Evolutionary conservation across 1,139 yeast genomes (phyloP).

Genomic region (Taiozyma onychis): DNA sequence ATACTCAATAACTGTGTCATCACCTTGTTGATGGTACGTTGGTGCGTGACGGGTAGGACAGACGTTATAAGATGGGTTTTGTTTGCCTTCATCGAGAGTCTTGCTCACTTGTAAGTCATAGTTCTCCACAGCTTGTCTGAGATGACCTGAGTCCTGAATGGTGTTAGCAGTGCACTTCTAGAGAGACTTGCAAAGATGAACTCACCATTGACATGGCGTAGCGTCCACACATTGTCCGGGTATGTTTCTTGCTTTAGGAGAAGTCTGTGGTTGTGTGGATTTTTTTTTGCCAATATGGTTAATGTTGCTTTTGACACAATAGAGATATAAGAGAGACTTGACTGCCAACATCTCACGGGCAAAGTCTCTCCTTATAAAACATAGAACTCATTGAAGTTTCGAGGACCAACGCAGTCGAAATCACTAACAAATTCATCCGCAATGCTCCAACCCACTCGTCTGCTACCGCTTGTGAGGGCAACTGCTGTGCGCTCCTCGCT

Average conservation of each 20-base stretch:
- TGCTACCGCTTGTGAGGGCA: background rate
- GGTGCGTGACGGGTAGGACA: slow-evolving; percentile 48
- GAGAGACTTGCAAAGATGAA: background rate
- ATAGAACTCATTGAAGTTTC: background rate
- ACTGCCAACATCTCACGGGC: background rate
- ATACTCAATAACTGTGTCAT: slow-evolving; percentile 26
- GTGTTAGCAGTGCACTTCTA: background rate
- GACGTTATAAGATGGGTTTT: slow-evolving; percentile 36
- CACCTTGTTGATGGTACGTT: slow-evolving; percentile 27
- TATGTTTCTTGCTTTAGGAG: background rate
- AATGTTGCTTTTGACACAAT: background rate
- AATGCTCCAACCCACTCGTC: background rate
- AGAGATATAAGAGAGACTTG: background rate
- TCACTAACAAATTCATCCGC: background rate
- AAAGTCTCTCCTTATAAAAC: background rate
- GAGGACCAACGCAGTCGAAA: background rate
- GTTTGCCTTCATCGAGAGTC: slow-evolving; percentile 9
- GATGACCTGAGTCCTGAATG: slow-evolving; percentile 6
- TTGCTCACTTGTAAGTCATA: slow-evolving; percentile 17
- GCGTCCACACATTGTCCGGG: slow-evolving; percentile 40
- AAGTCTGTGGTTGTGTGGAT: background rate
- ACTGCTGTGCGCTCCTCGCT: background rate
- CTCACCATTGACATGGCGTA: slow-evolving; percentile 34
- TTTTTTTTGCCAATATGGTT: background rate
- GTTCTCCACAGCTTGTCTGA: slow-evolving; percentile 17